Conservation (phyloP, 2,329 filamentous ascomycete genomes). For the Colletotrichum australisinense region DNA sequence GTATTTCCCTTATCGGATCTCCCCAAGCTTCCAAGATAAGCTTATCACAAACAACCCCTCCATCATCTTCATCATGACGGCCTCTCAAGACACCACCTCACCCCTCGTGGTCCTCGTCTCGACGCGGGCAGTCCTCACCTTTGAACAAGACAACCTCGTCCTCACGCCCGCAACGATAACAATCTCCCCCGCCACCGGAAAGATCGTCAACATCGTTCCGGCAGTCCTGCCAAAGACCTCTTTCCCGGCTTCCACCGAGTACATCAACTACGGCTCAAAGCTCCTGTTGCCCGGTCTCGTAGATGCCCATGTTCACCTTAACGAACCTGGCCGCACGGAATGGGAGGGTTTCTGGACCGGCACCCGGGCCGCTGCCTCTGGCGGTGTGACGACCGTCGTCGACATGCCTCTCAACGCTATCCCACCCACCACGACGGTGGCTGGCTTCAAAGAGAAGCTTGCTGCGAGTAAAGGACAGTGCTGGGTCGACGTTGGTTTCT, state of each 20-base stretch:
- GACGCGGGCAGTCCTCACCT: conserved; percentile 82
- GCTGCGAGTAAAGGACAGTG: conserved; percentile 86
- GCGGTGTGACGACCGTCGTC: conserved; percentile 94
- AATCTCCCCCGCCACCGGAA: conserved; percentile 82
- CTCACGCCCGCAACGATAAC: conserved; percentile 87
- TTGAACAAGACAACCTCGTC: conserved; percentile 68
- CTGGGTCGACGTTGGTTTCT: conserved; percentile 99
- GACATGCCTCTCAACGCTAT: conserved; percentile 99
- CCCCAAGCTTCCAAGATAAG: conserved; percentile 11
- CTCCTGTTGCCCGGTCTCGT: conserved; percentile 91
- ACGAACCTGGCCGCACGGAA: conserved; percentile 95
- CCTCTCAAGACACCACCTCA: conserved; percentile 42
- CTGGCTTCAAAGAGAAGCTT: conserved; percentile 85
- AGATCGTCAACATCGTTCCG: conserved; percentile 82
- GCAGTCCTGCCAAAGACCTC: conserved; percentile 78
- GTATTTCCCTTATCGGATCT: conserved; percentile 4
- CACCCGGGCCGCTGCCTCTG: conserved; percentile 91
- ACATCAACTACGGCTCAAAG: conserved; percentile 86
- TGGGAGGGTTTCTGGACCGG: conserved; percentile 99
- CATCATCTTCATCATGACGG: conserved; percentile 44
- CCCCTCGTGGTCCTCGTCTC: conserved; percentile 82
- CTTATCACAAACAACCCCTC: conserved; percentile 7
- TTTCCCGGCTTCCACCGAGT: conserved; percentile 79
- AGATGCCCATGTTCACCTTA: conserved; percentile 97
- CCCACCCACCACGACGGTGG: conserved; percentile 91